Evolutionary conservation across 2,329 filamentous ascomycete genomes (phyloP).

Genomic region (Pseudogymnoascus verrucosus): DNA sequence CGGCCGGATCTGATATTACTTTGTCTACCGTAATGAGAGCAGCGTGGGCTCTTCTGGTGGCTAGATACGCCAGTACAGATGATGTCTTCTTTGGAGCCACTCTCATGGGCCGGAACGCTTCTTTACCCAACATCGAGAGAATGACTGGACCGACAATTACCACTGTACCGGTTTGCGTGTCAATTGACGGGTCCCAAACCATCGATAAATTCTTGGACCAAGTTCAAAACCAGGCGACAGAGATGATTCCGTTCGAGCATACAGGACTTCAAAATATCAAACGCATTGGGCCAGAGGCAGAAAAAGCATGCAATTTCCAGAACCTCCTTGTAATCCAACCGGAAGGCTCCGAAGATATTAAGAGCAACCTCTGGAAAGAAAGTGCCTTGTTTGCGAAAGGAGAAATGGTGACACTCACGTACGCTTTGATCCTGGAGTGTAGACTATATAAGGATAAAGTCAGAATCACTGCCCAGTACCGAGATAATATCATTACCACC

Average conservation of each 20-base stretch:
- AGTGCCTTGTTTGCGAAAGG: not conserved
- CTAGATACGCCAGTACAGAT: constrained; percentile 28
- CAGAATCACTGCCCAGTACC: not conserved
- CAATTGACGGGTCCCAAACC: not conserved
- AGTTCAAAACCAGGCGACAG: constrained; percentile 28
- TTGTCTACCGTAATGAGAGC: constrained; percentile 31
- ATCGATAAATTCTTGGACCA: not conserved
- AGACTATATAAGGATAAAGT: not conserved
- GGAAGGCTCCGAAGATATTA: constrained; percentile 2
- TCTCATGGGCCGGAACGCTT: constrained; percentile 32
- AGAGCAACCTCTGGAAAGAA: not conserved
- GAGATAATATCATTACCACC: not conserved
- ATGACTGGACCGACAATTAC: constrained; percentile 37
- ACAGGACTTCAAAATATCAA: constrained; percentile 23
- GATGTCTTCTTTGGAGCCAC: constrained; percentile 35
- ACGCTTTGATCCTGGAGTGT: constrained; percentile 4
- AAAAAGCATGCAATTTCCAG: constrained; percentile 17
- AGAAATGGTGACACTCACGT: constrained; percentile 7
- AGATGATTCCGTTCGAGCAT: constrained; percentile 46
- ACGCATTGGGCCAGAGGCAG: constrained; percentile 12
- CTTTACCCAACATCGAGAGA: constrained; percentile 31
- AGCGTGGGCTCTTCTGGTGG: constrained; percentile 32
- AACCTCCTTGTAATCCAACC: constrained; percentile 20
- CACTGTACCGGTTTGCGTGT: constrained; percentile 32
- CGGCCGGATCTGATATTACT: not conserved